Base-by-base conservation (phyloP, 2,329 filamentous ascomycete genomes). In the Xylariomycetidae sp. region DNA sequence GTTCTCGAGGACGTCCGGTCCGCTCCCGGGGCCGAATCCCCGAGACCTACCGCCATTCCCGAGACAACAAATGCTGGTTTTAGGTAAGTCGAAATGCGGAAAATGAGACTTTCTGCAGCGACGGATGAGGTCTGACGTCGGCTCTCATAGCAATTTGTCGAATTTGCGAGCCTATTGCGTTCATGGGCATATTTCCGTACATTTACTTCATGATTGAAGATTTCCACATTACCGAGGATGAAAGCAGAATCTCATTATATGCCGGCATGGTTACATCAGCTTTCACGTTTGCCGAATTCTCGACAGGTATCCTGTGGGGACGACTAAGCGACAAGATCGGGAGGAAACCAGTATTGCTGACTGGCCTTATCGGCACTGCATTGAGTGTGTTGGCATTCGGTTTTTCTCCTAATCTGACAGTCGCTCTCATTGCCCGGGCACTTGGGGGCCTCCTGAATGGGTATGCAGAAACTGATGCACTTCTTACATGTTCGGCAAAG, bases 131-230 rank as follows among this genome's bases (percentile, higher is more conserved):
- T n/a, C n/a, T n/a, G n/a, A n/a, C n/a, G n/a, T n/a, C n/a, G n/a
- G n/a, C 8, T 30, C 32, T 34, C 46, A 26, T 44, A 94, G 89
- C 88, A 28, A 73, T 95, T 54, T 95, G 89, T 65, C 83, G 92
- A 56, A 90, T 98, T 68, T 96, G 88, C 70, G 92, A 98, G 60
- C 92, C 92, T 33, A 97, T 98, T 61, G 92, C 92, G 5, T 97
- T 98, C 72, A 97, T 96, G 88, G 96, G 89, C 34, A 96, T 97
- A 50, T 97, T 98, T 58, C 92, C 92, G 2, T 98, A 97, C 62
- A 88, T 94, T 50, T 97, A 95, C 68, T 90, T 85, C 69, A 97
- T 98, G 92, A 84, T 97, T 49, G 74, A 88, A 52, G 88, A 88
- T 41, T 97, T 97, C 63, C 72, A 85, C 53, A 82, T 95, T 56